phyloP scores from a whole-genome alignment of 306 rosid species.

The Trichosanthes cucumerina region DNA sequence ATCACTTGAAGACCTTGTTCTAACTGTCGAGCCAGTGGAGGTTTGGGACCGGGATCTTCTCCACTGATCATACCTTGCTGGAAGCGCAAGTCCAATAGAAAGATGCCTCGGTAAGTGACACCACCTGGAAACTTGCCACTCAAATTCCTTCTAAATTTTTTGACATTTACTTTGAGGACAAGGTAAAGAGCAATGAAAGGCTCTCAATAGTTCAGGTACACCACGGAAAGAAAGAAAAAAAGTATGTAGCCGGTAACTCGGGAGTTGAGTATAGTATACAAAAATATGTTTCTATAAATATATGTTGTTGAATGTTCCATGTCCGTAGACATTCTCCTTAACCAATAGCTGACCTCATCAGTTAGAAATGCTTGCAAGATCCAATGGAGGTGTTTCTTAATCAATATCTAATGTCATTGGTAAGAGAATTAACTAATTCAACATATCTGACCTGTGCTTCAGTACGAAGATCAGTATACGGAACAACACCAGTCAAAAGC shows the following conservation, averaged over 20 bases:
- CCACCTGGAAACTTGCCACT: too few species aligned
- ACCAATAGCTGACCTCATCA: background rate
- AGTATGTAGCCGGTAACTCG: background rate
- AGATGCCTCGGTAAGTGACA: too few species aligned
- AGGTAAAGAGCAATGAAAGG: background rate
- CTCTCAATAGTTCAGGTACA: background rate
- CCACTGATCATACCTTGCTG: too few species aligned
- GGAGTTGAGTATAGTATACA: background rate
- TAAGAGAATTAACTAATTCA: background rate
- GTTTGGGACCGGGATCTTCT: too few species aligned
- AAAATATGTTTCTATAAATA: background rate
- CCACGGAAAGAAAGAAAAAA: background rate
- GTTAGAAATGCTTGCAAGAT: background rate
- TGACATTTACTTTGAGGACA: background rate
- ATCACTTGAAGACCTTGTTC: too few species aligned
- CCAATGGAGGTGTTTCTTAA: background rate
- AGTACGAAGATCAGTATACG: conserved; percentile 90
- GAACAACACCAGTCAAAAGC: conserved; percentile 91
- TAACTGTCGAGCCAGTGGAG: too few species aligned
- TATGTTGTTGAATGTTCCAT: background rate
- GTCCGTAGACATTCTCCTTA: background rate
- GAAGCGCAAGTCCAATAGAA: too few species aligned
- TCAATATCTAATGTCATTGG: background rate
- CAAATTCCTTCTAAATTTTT: too few species aligned
- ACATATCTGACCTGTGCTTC: conserved; percentile 66